Conservation (phyloP, 2,329 filamentous ascomycete genomes). For the Monosporascus sp. region DNA sequence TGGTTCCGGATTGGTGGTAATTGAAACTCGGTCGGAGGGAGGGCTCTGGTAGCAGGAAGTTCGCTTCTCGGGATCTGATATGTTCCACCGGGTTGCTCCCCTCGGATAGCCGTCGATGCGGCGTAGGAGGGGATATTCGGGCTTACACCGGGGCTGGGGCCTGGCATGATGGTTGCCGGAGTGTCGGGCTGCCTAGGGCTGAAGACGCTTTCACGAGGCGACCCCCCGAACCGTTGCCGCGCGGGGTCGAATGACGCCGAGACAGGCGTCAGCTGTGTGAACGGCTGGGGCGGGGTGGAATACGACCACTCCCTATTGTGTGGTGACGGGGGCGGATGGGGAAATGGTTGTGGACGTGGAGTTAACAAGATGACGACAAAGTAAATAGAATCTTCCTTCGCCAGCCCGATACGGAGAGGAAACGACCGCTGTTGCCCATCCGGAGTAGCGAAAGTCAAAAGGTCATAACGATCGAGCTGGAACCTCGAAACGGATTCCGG, state of each 20-base stretch:
- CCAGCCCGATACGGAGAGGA: conserved; percentile 50
- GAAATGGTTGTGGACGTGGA: conserved; percentile 30
- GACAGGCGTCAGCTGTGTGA: conserved; percentile 40
- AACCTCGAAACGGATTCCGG: conserved; percentile 49
- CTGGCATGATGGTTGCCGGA: conserved; percentile 29
- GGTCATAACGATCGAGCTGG: conserved; percentile 48
- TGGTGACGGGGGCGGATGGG: conserved; percentile 42
- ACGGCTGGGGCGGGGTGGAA: conserved; percentile 36
- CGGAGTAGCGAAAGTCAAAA: conserved; percentile 47
- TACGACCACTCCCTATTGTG: conserved; percentile 39
- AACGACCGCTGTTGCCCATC: conserved; percentile 49
- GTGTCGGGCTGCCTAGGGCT: conserved; percentile 26
- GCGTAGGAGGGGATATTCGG: conserved; percentile 42
- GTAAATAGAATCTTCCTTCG: conserved; percentile 58
- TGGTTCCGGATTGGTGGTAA: conserved; percentile 36
- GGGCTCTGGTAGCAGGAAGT: conserved; percentile 27
- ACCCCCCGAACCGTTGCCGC: conserved; percentile 34
- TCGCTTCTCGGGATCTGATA: conserved; percentile 54
- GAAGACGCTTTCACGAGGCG: conserved; percentile 26
- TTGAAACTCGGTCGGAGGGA: conserved; percentile 32
- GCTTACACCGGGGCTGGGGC: conserved; percentile 31
- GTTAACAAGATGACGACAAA: conserved; percentile 52
- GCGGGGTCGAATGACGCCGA: conserved; percentile 44
- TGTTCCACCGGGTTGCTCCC: conserved; percentile 42
- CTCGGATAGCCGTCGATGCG: conserved; percentile 40